phyloP scores from a whole-genome alignment of 768 basidiomycete species.

The Pulveroboletus ravenelii region DNA sequence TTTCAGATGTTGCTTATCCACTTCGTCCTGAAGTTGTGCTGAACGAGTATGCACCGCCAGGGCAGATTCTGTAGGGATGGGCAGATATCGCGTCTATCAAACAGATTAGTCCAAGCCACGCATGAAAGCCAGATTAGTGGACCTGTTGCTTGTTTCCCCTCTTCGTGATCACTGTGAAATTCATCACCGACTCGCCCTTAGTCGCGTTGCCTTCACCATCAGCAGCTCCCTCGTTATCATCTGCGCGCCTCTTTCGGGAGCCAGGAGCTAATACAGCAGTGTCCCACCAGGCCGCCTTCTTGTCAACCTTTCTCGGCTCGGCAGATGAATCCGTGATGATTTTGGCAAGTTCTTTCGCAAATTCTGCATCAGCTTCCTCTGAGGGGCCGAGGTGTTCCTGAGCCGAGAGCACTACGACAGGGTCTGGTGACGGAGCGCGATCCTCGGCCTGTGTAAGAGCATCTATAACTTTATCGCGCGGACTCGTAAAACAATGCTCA shows the following conservation, averaged over 20 bases:
- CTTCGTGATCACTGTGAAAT: slow-evolving; percentile 90
- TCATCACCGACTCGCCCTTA: slow-evolving; percentile 54
- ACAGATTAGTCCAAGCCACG: slow-evolving; percentile 7
- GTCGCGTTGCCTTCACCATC: slow-evolving; percentile 34
- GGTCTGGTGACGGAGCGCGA: slow-evolving; percentile 79
- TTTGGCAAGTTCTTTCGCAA: slow-evolving; percentile 92
- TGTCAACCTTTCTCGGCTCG: slow-evolving; percentile 82
- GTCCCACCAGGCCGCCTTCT: slow-evolving; percentile 89
- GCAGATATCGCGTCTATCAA: slow-evolving; percentile 73
- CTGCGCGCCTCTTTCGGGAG: slow-evolving; percentile 58
- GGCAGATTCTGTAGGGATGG: slow-evolving; percentile 82
- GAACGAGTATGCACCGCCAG: slow-evolving; percentile 87
- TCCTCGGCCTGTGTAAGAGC: slow-evolving; percentile 43
- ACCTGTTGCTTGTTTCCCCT: slow-evolving; percentile 92
- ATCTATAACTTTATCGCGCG: not conserved
- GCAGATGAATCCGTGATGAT: slow-evolving; percentile 85
- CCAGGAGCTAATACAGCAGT: slow-evolving; percentile 70
- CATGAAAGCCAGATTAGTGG: slow-evolving; percentile 1
- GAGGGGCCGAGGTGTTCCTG: slow-evolving; percentile 78
- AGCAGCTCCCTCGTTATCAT: slow-evolving; percentile 53
- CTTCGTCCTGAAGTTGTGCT: slow-evolving; percentile 90
- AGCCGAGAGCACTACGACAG: slow-evolving; percentile 63
- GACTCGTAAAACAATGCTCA: slow-evolving; percentile 30
- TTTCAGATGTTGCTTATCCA: slow-evolving; percentile 96
- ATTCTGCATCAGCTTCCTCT: slow-evolving; percentile 88